Conservation (phyloP, 371 early-diverging fungal species). For the Conidiobolus incongruus region DNA sequence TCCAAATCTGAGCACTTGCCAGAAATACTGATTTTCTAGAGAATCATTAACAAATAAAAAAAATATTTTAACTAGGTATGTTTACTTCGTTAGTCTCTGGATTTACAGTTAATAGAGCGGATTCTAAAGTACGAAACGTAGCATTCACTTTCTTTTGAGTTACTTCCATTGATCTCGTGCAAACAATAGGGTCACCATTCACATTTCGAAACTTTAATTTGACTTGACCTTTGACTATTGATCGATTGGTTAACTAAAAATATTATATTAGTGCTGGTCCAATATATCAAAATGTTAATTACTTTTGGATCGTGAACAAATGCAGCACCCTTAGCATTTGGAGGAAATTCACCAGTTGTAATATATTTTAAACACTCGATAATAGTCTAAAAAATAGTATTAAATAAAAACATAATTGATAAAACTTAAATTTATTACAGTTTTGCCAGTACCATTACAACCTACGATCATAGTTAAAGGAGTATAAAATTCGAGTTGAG, state of each 20-base stretch:
- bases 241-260: conserved; percentile 44
- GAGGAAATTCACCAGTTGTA: conserved; percentile 92
- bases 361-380: conserved; percentile 97
- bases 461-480: conserved; percentile 98
- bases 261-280: neutral
- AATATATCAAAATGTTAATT: too few species aligned
- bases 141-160: conserved; percentile 37
- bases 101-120: conserved; percentile 33
- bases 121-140: conserved; percentile 76
- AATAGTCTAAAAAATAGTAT: conserved; percentile 38
- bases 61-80: neutral
- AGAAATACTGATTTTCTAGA: conserved; percentile 40
- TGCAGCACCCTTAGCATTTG: conserved; percentile 73
- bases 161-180: conserved; percentile 56
- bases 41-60: conserved; percentile 1
- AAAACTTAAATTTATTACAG: conserved; percentile 16
- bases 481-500: conserved; percentile 70
- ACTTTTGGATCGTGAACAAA: conserved; percentile 97
- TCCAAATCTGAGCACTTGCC: conserved; percentile 76
- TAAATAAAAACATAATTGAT: neutral
- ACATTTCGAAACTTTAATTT: conserved; percentile 70
- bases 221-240: conserved; percentile 89
- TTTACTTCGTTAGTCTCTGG: conserved; percentile 30
- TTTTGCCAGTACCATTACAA: conserved; percentile 96
- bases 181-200: conserved; percentile 45